phyloP scores from a whole-genome alignment of 2,329 filamentous ascomycete genomes.

The Stenocarpella maydis region DNA sequence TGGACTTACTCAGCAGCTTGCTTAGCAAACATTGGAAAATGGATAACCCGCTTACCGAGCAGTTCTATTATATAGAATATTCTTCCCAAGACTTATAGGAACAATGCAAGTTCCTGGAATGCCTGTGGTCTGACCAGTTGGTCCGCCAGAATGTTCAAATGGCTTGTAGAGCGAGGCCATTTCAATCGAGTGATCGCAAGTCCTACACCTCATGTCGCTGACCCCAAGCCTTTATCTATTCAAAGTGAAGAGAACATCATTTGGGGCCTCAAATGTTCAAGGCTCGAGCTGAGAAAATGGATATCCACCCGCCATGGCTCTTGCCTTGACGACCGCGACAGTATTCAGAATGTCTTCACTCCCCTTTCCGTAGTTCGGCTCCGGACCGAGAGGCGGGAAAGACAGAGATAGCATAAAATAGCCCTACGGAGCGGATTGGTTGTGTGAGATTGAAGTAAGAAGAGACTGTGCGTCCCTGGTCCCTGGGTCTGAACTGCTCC shows the following conservation, averaged over 20 bases:
- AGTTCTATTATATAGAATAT: not conserved
- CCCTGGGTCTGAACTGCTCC: too few species aligned
- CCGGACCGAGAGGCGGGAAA: too few species aligned
- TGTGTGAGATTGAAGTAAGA: not conserved
- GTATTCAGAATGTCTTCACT: not conserved
- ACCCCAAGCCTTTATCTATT: too few species aligned
- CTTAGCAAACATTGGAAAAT: not conserved
- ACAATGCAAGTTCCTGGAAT: not conserved
- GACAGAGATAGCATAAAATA: too few species aligned
- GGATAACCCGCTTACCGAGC: not conserved
- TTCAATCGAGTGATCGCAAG: too few species aligned
- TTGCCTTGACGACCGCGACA: not conserved
- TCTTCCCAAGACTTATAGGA: too few species aligned
- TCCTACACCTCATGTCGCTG: too few species aligned
- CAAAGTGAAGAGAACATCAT: not conserved
- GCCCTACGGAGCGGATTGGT: too few species aligned
- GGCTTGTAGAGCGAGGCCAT: too few species aligned
- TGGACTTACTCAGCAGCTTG: conserved; percentile 9
- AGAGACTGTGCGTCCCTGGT: too few species aligned
- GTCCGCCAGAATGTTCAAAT: too few species aligned
- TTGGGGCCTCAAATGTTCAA: not conserved
- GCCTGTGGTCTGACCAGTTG: not conserved
- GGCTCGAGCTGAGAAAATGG: not conserved
- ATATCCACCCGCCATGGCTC: not conserved
- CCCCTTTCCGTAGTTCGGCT: not conserved